Evolutionary conservation across 75 land plant genomes (phyloP), one percentile per base, ranked within the genome.

Genomic region (Cryptomeria japonica): DNA sequence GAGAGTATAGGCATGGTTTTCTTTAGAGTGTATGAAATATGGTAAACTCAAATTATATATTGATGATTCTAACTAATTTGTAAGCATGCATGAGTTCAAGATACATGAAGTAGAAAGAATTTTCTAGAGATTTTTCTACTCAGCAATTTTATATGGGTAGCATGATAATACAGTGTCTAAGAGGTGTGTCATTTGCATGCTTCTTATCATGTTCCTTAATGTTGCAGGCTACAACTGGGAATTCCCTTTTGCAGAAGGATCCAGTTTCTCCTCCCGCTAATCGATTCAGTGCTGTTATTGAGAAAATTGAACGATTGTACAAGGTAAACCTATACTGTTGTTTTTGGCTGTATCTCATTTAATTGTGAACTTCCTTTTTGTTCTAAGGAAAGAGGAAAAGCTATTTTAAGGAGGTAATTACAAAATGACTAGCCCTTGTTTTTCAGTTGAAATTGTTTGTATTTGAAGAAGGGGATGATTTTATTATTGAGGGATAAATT

Each of bases 251-350:
- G 51, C 84, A 82, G 84, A 82, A 44, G 34, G 84, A 82, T 44
- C 47, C 84, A 31, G 49, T 28, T 44, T 82, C 84, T 11, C 44
- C 94, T 80, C 87, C 91, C 51, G 41, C 97, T 3, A 93, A 93
- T 90, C 97, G 97, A 15, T 94, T 94, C 85, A 97, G 93, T 88
- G 93, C 95, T 77, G 97, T 97, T 73, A 94, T 97, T 91, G 98
- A 95, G 92, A 97, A 93, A 90, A 97, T 97, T 88, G 98, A 97
- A 80, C 95, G 96, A 18, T 87, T 97, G 18, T 97, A 97, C 87
- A 92, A 90, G 98, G 98, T 96, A 86, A 51, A 37, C 16, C 32
- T 88, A 25, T 70, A 32, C 22, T 19, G 6, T 85, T 85, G 3
- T 58, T 85, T 44, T 82, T 46, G 28, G 47, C 47, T 46, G 16